phyloP scores from a whole-genome alignment of 805 yeast species.

The Saturnispora ahearnii region DNA sequence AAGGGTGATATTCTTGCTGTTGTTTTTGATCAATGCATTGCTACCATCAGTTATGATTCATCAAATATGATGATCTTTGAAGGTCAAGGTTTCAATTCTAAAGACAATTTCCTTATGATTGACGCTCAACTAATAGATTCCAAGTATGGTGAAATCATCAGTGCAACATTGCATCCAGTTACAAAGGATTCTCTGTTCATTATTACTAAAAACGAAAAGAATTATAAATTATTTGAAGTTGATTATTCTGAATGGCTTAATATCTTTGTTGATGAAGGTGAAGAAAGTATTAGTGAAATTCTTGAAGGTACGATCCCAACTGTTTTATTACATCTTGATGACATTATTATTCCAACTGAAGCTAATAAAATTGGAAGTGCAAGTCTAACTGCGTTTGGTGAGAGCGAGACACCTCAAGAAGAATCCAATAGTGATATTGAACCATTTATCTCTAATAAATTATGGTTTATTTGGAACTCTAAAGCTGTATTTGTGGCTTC shows the following conservation, averaged over 20 bases:
- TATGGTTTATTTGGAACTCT: constrained; percentile 22
- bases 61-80: constrained; percentile 21
- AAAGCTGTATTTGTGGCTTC: constrained; percentile 15
- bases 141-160: constrained; percentile 6
- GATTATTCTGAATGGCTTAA: constrained; percentile 25
- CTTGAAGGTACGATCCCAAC: constrained; percentile 19
- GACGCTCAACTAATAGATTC: constrained; percentile 12
- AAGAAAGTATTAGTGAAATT: constrained; percentile 13
- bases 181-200: constrained; percentile 16
- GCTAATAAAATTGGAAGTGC: neutral
- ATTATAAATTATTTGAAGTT: constrained; percentile 15
- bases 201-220: constrained; percentile 15
- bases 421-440: neutral
- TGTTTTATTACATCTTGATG: constrained; percentile 13
- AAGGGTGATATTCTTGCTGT: constrained; percentile 21
- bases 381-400: neutral
- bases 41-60: constrained; percentile 18
- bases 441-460: constrained; percentile 13
- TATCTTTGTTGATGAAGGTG: constrained; percentile 14
- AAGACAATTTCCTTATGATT: constrained; percentile 8
- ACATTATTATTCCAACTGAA: constrained; percentile 10
- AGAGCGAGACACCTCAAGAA: neutral
- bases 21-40: constrained; percentile 17
- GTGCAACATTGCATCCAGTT: constrained; percentile 17
- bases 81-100: constrained; percentile 8